These are phyloP conservation scores for Fusarium subglutinans DNA, from an alignment of 2,329 filamentous ascomycete species.

Conservation along the genomic window DNA sequence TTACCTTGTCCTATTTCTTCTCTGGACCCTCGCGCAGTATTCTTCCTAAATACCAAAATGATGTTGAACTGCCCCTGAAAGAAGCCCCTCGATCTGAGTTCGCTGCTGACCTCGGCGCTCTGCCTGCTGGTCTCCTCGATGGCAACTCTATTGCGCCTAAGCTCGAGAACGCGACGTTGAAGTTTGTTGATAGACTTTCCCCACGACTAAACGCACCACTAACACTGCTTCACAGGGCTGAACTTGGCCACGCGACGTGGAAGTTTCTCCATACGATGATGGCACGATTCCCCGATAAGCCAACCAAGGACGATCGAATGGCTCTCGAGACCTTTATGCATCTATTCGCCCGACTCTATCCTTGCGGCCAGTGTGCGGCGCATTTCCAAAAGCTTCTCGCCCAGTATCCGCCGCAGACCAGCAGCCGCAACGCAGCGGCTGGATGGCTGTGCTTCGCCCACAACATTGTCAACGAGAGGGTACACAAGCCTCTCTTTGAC, in stretches of 20 bases:
- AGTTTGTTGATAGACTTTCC: slow-evolving; percentile 58
- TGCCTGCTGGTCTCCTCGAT: slow-evolving; percentile 63
- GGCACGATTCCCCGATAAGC: slow-evolving; percentile 73
- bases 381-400: slow-evolving; percentile 72
- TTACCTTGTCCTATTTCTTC: slow-evolving; percentile 68
- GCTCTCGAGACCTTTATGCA: slow-evolving; percentile 72
- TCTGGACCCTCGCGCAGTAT: slow-evolving; percentile 52
- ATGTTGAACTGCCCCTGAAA: slow-evolving; percentile 39
- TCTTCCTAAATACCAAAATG: slow-evolving; percentile 32
- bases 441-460: slow-evolving; percentile 76
- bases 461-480: slow-evolving; percentile 72
- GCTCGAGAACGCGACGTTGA: slow-evolving; percentile 82
- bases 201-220: neutral
- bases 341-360: slow-evolving; percentile 74
- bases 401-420: slow-evolving; percentile 72
- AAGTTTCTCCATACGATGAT: slow-evolving; percentile 77
- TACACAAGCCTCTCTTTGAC: slow-evolving; percentile 70
- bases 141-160: slow-evolving; percentile 82
- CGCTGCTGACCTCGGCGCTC: slow-evolving; percentile 51
- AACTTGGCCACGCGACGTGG: slow-evolving; percentile 75
- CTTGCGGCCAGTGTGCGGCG: slow-evolving; percentile 74
- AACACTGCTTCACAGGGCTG: slow-evolving; percentile 55
- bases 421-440: slow-evolving; percentile 69
- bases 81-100: slow-evolving; percentile 44
- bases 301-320: slow-evolving; percentile 68